phyloP scores from a whole-genome alignment of 2,329 filamentous ascomycete genomes.

The Calonectria ilicicola region DNA sequence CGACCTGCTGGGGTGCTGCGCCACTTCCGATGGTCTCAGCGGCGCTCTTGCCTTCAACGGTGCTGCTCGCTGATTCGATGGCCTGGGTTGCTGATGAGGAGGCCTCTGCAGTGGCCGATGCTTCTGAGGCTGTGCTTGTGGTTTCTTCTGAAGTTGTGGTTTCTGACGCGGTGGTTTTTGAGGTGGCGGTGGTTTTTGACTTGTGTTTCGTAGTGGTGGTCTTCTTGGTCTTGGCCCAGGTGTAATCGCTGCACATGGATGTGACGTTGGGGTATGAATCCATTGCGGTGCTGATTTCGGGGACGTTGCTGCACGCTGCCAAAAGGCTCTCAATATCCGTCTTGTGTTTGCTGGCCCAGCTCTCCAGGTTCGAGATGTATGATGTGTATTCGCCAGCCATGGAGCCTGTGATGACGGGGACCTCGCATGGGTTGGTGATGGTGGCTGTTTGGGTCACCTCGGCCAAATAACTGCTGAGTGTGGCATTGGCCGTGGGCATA shows the following conservation, averaged over 20 bases:
- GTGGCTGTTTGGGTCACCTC: slow-evolving; percentile 23
- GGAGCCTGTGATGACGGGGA: slow-evolving; percentile 43
- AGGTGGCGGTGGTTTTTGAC: not conserved
- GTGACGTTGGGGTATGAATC: not conserved
- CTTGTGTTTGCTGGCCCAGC: slow-evolving; percentile 37
- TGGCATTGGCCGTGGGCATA: slow-evolving; percentile 32
- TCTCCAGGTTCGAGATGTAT: slow-evolving; percentile 34
- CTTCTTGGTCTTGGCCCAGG: not conserved
- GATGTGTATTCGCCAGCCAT: slow-evolving; percentile 42
- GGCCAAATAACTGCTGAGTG: slow-evolving; percentile 36
- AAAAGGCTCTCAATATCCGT: slow-evolving; percentile 33
- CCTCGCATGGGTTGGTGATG: slow-evolving; percentile 37
- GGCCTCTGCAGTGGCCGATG: not conserved
- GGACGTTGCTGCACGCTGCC: slow-evolving; percentile 45
- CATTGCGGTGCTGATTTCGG: slow-evolving; percentile 30
- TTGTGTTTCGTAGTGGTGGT: not conserved
- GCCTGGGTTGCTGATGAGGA: not conserved
- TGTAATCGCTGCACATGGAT: slow-evolving; percentile 17
- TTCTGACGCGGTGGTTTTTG: not conserved
- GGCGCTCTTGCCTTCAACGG: not conserved
- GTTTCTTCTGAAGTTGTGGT: not conserved
- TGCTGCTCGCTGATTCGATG: not conserved
- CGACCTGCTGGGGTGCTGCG: not conserved
- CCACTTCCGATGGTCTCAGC: not conserved
- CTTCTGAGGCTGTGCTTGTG: not conserved